Evolutionary conservation across 176 grass and related monocot genomes (phyloP), one percentile per base, ranked within the genome.

Genomic region (maize (Zea mays)): DNA sequence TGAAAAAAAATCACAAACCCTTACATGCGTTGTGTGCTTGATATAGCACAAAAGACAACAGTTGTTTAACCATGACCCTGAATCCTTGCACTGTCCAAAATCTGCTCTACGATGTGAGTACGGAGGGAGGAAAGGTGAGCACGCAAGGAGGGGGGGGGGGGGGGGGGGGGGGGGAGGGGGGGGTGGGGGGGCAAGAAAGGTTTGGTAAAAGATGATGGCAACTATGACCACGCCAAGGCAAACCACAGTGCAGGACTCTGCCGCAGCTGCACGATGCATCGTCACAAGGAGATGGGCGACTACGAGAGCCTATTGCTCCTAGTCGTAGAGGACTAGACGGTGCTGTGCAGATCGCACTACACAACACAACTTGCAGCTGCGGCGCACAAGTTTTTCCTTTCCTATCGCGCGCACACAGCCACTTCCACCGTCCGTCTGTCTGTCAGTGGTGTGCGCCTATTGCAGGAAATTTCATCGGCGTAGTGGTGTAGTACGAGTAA

Each of bases 281-380:
- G 20, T n/a, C 19, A 57, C 17, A 8, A 61, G 56, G 12, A 65
- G 62, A 78, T 52, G 0, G 62, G 8, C 61, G 50, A 65, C 46
- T 9, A 51, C 37, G n/a, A n/a, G n/a, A 67, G 49, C 7, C 49
- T 20, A 57, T n/a, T 58, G 62, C 62, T n/a, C n/a, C n/a, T n/a
- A n/a, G n/a, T 16, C 44, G 80, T 39, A 58, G 72, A 15, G 58
- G n/a, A n/a, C n/a, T n/a, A n/a, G n/a, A n/a, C n/a, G 4, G 51
- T 43, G 65, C 20, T 67, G 42, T 75, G 81, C 71, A 83, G 81
- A 83, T 83, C 81, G 81, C 81, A 83, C 81, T 47, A n/a, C n/a
- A 38, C 37, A 2, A 58, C 35, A 67, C 81, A 75, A 68, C 50
- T 83, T 67, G 81, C 81, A 83, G 10, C 0, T 21, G 37, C 0